These are phyloP conservation scores for Oxyria digyna DNA, from an alignment of 148 eudicot genomes.

Conservation along the genomic window DNA sequence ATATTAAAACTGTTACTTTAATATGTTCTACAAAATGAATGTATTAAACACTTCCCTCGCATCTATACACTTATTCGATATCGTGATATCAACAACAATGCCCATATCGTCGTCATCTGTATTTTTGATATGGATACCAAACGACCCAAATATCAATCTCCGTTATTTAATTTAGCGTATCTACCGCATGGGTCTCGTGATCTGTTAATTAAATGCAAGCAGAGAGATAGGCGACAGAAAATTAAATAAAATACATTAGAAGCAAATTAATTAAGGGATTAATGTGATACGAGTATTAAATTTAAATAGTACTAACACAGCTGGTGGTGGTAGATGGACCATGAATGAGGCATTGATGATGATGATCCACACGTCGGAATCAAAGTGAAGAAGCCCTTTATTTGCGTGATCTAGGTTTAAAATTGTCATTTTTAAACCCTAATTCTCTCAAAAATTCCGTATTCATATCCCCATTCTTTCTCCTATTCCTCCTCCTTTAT, in stretches of 20 bases:
- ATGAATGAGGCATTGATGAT: background rate
- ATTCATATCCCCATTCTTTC: background rate
- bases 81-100: too few species aligned
- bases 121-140: too few species aligned
- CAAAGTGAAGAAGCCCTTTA: background rate
- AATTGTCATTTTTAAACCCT: background rate
- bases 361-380: conserved; percentile 1
- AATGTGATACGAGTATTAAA: too few species aligned
- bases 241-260: background rate
- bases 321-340: background rate
- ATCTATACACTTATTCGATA: too few species aligned
- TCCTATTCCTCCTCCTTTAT: background rate
- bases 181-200: background rate
- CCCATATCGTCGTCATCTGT: too few species aligned
- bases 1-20: too few species aligned
- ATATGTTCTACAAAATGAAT: too few species aligned
- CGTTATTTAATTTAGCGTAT: too few species aligned
- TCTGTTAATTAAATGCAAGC: background rate
- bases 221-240: background rate
- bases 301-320: background rate
- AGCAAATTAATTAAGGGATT: too few species aligned
- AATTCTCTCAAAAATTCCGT: background rate
- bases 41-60: too few species aligned
- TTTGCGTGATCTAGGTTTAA: background rate
- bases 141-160: too few species aligned